Evolutionary conservation across 441 rosid genomes (phyloP).

Genomic region (Hypseocharis bilobata): DNA sequence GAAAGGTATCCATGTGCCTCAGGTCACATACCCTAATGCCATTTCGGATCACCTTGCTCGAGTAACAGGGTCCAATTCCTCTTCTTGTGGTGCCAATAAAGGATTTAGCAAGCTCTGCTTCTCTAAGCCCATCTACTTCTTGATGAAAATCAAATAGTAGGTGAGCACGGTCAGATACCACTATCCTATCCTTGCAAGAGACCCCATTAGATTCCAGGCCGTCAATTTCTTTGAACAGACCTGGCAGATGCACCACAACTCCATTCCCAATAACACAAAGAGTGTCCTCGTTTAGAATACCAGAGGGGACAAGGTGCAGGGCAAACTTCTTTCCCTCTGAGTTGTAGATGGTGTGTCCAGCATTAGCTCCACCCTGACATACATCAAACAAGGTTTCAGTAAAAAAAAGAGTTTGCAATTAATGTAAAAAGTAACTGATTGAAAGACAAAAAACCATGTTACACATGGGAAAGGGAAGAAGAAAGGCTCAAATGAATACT

Average conservation of each 20-base stretch:
- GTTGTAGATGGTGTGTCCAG: conserved; percentile 97
- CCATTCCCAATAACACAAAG: conserved; percentile 89
- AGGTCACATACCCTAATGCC: conserved; percentile 86
- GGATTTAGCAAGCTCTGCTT: conserved; percentile 77
- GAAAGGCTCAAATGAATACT: not conserved
- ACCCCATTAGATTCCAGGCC: conserved; percentile 73
- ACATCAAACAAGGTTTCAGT: conserved; percentile 9
- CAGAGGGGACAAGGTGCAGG: conserved; percentile 89
- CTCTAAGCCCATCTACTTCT: conserved; percentile 73
- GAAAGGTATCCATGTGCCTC: conserved; percentile 82
- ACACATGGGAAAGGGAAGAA: too few relatives aligned
- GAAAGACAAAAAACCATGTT: not conserved
- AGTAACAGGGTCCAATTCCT: conserved; percentile 85
- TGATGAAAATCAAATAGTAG: conserved; percentile 85
- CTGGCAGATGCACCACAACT: conserved; percentile 83
- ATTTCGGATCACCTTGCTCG: conserved; percentile 71
- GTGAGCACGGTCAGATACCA: conserved; percentile 92
- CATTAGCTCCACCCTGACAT: conserved; percentile 89
- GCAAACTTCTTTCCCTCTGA: conserved; percentile 89
- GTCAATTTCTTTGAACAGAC: conserved; percentile 74
- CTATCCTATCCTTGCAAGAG: conserved; percentile 70
- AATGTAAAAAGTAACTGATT: not conserved
- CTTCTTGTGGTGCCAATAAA: conserved; percentile 86
- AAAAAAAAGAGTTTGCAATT: not conserved
- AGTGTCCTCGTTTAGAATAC: conserved; percentile 75